A percentile compares a stretch with the other conserved stretches of the same genome.
Evolutionary conservation across 352 stramenopile genomes (phyloP).

Genomic region (Phytopythium chamaehyphon): DNA sequence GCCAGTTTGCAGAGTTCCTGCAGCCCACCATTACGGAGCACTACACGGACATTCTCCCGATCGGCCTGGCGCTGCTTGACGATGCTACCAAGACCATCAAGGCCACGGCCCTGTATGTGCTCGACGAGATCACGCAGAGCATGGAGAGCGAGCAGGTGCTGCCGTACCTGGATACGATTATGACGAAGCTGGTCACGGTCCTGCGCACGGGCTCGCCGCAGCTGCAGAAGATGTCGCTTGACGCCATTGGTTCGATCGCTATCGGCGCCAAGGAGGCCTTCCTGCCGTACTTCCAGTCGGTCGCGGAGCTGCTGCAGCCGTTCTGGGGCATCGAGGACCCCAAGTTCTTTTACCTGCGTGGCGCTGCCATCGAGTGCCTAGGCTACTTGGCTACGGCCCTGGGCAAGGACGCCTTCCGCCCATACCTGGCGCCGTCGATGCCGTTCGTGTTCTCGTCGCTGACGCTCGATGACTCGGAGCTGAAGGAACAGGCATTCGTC

Average conservation of each 20-base stretch:
- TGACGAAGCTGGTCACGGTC: constrained; percentile 94
- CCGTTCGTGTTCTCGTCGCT: constrained; percentile 93
- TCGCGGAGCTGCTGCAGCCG: constrained; percentile 80
- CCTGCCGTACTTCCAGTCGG: constrained; percentile 92
- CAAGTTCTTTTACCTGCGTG: constrained; percentile 92
- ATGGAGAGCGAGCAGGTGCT: constrained; percentile 94
- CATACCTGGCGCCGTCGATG: constrained; percentile 94
- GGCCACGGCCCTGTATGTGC: constrained; percentile 95
- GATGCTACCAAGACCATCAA: constrained; percentile 93
- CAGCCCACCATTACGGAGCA: constrained; percentile 96
- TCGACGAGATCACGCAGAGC: constrained; percentile 99
- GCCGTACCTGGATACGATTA: constrained; percentile 93
- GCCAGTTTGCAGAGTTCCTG: constrained; percentile 97
- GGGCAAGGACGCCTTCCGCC: constrained; percentile 93
- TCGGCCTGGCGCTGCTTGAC: constrained; percentile 94
- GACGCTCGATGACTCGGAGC: constrained; percentile 91
- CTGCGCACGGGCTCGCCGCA: constrained; percentile 90
- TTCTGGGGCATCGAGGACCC: constrained; percentile 93
- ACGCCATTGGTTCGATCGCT: constrained; percentile 94
- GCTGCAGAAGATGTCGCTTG: constrained; percentile 97
- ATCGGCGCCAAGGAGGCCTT: constrained; percentile 97
- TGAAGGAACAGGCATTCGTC: constrained; percentile 97
- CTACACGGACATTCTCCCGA: constrained; percentile 94
- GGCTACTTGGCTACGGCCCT: constrained; percentile 97
- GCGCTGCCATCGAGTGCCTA: constrained; percentile 96